These are phyloP conservation scores for Dipteronia dyeriana DNA, from an alignment of 345 rosid species.

Conservation along the genomic window DNA sequence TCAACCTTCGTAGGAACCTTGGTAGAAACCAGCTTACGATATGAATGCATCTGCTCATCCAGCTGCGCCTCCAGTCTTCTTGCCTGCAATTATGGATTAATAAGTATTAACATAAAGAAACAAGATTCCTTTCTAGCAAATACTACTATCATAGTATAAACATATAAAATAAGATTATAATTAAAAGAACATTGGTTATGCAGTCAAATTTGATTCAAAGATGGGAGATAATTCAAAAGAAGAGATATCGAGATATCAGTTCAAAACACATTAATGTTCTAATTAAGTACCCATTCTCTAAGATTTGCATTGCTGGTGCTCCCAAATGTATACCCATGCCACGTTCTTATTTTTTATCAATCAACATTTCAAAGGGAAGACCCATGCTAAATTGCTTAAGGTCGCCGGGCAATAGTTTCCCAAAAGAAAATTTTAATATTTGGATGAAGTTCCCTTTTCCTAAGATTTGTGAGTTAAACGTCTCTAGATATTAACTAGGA, in stretches of 20 bases:
- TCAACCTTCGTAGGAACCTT: slow-evolving; percentile 66
- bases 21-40: slow-evolving; percentile 75
- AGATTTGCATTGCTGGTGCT: not conserved
- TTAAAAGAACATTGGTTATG: not conserved
- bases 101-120: not conserved
- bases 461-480: not conserved
- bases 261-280: not conserved
- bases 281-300: not conserved
- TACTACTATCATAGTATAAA: not conserved
- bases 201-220: not conserved
- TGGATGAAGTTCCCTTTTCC: not conserved
- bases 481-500: not conserved
- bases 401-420: not conserved
- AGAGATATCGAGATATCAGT: not conserved
- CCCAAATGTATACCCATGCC: not conserved
- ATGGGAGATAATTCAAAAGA: not conserved
- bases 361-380: not conserved
- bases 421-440: not conserved
- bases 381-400: not conserved
- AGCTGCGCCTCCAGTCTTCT: slow-evolving; percentile 96
- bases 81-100: slow-evolving; percentile 52
- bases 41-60: slow-evolving; percentile 94
- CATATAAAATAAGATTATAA: not conserved
- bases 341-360: not conserved
- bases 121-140: not conserved